Base-by-base conservation (phyloP, 2,329 filamentous ascomycete genomes). In the Esteya vermicola region DNA sequence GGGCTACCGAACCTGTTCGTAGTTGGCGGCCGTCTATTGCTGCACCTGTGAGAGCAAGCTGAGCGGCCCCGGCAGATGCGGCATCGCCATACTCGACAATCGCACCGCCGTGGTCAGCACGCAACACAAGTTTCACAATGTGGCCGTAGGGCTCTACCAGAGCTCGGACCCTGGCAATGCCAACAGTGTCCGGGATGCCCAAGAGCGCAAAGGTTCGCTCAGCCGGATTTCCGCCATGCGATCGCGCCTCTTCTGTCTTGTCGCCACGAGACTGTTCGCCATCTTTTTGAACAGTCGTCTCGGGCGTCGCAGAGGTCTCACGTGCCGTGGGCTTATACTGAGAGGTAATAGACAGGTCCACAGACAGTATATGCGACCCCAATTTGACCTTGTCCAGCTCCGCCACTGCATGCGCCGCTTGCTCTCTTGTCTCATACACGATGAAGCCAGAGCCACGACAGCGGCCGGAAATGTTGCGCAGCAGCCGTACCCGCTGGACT, bases 161-260 rank as follows among this genome's bases (percentile, higher is more conserved):
- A 0, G 77, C 69, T 33, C 75, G 75, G 40, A 98, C 75, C 23
- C 88, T 84, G 2, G 82, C 76, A 52, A 93, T 85, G 48, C 93
- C 95, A 51, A 96, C 75, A 0, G 88, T 96, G 53, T 96, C 91
- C 1, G 91, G 85, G 1, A 98, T 65, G 46, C 88, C 81, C 60
- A 95, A 74, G 22, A 98, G 64, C 9, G 80, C 81, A 37, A 96
- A 69, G 1, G 84, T 91, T 48, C 50, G 44, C 18, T 43, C 38
- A 16, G 32, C 7, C 6, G 38, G 22, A 8, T 18, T 9, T 19
- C 25, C 19, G 12, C n/a, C n/a, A 18, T n/a, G 6, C 1, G 19
- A 22, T 27, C 33, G 8, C 14, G 20, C 10, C 3, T 40, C 25
- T 18, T 28, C 7, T 9, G 9, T 10, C 16, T 5, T 10, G 21